These are phyloP conservation scores for Monarda citriodora DNA, from an alignment of 305 asterid species.

Conservation along the genomic window DNA sequence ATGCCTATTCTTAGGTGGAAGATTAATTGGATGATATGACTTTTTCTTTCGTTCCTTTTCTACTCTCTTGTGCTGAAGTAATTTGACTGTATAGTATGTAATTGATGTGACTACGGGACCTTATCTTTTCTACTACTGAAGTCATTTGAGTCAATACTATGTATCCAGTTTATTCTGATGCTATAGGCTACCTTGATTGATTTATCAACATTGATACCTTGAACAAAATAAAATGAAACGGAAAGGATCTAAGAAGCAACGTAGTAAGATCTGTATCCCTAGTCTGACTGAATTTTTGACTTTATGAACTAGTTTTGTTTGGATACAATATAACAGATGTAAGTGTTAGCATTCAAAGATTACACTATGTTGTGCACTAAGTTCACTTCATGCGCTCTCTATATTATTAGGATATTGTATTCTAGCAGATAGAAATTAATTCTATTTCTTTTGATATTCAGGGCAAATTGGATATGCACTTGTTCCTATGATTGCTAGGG, in stretches of 20 bases:
- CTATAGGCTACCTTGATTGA: background rate
- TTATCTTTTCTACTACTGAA: background rate
- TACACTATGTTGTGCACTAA: background rate
- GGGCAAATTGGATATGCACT: slow-evolving; percentile 90
- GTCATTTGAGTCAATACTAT: background rate
- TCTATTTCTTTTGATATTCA: slow-evolving; percentile 22
- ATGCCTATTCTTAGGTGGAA: background rate
- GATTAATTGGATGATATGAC: background rate
- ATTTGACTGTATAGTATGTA: no score
- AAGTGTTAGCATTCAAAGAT: background rate
- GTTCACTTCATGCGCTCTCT: background rate
- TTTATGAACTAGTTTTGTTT: background rate
- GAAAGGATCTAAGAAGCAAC: background rate
- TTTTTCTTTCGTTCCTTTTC: no score
- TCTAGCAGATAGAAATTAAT: background rate
- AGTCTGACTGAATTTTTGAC: background rate
- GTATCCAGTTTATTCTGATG: background rate
- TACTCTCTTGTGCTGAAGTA: no score
- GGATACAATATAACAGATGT: background rate
- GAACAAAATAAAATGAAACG: background rate
- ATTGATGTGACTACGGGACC: no score
- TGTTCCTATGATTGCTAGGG: slow-evolving; percentile 93
- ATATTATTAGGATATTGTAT: slow-evolving; percentile 2
- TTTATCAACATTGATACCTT: background rate
- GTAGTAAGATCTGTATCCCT: background rate